These are phyloP conservation scores for Chaetoscypha palmicola DNA, from an alignment of 2,329 filamentous ascomycete species.

Conservation along the genomic window DNA sequence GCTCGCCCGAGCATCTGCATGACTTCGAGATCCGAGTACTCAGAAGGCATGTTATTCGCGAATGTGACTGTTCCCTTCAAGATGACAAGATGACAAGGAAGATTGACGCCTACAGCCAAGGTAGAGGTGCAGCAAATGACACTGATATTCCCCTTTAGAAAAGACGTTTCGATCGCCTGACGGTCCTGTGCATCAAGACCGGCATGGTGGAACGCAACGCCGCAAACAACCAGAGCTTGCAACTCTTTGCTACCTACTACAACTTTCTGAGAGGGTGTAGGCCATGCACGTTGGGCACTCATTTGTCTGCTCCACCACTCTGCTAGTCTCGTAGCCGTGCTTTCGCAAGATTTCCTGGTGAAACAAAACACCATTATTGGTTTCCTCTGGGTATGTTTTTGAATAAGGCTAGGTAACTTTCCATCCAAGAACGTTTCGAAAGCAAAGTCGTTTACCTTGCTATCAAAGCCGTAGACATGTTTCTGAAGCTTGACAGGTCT, in stretches of 20 bases:
- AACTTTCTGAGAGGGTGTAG: slow-evolving; percentile 44
- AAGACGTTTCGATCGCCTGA: slow-evolving; percentile 58
- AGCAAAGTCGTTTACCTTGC: slow-evolving; percentile 59
- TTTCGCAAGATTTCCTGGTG: slow-evolving; percentile 62
- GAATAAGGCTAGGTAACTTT: slow-evolving; percentile 60
- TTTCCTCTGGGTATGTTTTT: slow-evolving; percentile 60
- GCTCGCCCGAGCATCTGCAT: slow-evolving; percentile 90
- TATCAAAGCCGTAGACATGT: slow-evolving; percentile 66
- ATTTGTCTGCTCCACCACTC: slow-evolving; percentile 54
- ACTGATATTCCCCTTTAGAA: slow-evolving; percentile 62
- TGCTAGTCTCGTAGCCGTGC: slow-evolving; percentile 60
- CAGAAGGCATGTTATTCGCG: slow-evolving; percentile 52
- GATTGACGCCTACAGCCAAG: slow-evolving; percentile 73
- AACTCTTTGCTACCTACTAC: slow-evolving; percentile 53
- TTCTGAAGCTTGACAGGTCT: slow-evolving; percentile 71
- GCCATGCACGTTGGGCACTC: slow-evolving; percentile 54
- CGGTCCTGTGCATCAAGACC: slow-evolving; percentile 62
- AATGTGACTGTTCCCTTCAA: slow-evolving; percentile 72
- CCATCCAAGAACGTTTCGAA: slow-evolving; percentile 65
- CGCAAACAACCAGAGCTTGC: slow-evolving; percentile 41
- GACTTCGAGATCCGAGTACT: slow-evolving; percentile 75
- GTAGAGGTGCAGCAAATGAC: slow-evolving; percentile 87
- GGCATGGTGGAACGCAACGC: slow-evolving; percentile 78
- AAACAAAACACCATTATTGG: slow-evolving; percentile 81
- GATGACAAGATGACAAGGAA: slow-evolving; percentile 77